phyloP scores from a whole-genome alignment of 2,329 filamentous ascomycete species.

The Microsporum ferrugineum region DNA sequence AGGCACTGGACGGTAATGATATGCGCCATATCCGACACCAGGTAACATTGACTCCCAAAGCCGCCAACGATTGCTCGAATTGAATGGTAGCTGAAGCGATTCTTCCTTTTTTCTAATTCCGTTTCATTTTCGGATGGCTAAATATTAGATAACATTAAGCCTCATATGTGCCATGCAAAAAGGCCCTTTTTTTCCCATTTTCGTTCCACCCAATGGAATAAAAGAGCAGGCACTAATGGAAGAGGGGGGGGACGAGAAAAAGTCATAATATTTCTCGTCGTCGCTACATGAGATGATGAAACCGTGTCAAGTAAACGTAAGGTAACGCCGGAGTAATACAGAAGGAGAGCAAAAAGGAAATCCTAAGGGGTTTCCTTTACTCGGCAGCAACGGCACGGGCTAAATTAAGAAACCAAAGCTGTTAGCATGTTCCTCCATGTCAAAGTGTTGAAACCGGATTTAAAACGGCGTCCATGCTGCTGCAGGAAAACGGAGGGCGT shows the following conservation, averaged over 20 bases:
- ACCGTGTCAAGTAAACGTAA: constrained; percentile 7
- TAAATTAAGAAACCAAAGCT: constrained; percentile 12
- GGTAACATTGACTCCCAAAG: background rate
- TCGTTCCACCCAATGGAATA: constrained; percentile 1
- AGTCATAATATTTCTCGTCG: constrained; percentile 1
- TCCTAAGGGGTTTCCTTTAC: constrained; percentile 28
- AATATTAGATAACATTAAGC: constrained; percentile 2
- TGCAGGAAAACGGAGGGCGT: background rate
- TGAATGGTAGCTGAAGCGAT: background rate
- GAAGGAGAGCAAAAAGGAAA: constrained; percentile 16
- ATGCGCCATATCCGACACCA: background rate
- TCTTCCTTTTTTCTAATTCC: background rate
- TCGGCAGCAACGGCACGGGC: constrained; percentile 35
- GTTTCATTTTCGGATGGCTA: constrained; percentile 3
- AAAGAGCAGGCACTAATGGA: background rate
- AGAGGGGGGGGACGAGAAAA: background rate
- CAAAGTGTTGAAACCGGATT: no score
- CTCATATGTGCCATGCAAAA: background rate
- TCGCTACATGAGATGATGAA: constrained; percentile 5
- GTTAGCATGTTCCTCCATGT: background rate
- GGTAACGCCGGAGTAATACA: constrained; percentile 23
- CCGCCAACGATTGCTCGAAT: background rate
- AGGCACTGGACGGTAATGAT: background rate
- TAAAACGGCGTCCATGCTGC: background rate
- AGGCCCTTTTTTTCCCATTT: background rate